Base-by-base conservation (phyloP, 352 stramenopile genomes). In the Pythium biforme region DNA sequence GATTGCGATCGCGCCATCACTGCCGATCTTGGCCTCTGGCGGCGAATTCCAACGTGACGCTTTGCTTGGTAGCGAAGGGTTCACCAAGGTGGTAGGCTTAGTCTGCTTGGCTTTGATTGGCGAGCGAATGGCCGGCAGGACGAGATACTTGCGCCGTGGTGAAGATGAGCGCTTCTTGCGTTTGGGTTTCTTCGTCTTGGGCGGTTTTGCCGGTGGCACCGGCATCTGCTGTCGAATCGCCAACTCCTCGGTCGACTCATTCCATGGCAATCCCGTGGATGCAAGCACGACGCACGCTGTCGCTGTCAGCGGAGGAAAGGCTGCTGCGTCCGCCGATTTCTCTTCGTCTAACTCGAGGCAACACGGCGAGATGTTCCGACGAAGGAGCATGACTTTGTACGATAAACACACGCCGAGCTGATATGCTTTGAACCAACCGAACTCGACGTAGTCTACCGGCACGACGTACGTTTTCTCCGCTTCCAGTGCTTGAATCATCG, bases 361-460 rank as follows among this genome's bases (percentile, higher is more conserved):
- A 0, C 70, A 72, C 9, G 72, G 59, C 0, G 81, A 89, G 20
- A 89, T 74, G 48, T 83, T 72, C 22, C 74, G 67, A 3, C 81
- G 77, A 17, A 90, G 65, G 26, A 83, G 68, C 47, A 90, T 68
- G 1, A 62, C 58, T 29, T 64, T 75, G 47, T 86, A 88, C 1
- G 77, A 59, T n/a, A 90, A 59, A 8, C n/a, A 61, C 0, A 73
- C 7, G 3, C 81, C 81, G 27, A 90, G 70, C 47, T 83, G 72
- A 50, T 77, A 79, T 40, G 69, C 76, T 55, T 88, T 59, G 48
- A 52, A 64, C 75, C 68, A 89, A 0, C 79, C 79, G 43, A 89
- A 77, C 26, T 70, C 39, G 1, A 72, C 70, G 1, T 82, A 71
- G 39, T 90, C 81, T 14, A 63, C 53, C 0, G 77, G 74, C 7